Evolutionary conservation across 2,329 filamentous ascomycete genomes (phyloP).

Genomic region (Penicillium glabrum): DNA sequence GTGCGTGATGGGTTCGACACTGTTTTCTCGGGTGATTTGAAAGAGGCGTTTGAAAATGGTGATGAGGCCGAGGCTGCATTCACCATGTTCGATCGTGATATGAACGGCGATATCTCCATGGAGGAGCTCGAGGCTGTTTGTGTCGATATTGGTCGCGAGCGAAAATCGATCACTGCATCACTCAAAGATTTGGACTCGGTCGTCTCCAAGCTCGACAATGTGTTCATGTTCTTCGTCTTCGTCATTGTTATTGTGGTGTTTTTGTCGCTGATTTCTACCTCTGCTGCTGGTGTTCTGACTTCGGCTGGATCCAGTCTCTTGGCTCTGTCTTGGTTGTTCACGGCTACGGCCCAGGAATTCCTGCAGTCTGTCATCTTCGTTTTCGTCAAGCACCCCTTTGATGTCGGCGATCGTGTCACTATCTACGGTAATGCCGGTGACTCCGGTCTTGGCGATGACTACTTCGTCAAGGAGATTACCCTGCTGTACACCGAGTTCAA

Average conservation of each 20-base stretch:
- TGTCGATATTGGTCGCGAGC: constrained; percentile 90
- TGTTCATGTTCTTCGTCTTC: constrained; percentile 82
- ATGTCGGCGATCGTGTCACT: constrained; percentile 89
- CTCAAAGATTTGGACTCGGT: constrained; percentile 94
- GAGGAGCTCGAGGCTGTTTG: constrained; percentile 91
- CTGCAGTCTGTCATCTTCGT: constrained; percentile 92
- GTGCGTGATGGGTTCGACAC: constrained; percentile 72
- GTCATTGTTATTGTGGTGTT: constrained; percentile 83
- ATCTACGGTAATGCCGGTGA: constrained; percentile 87
- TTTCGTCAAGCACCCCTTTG: constrained; percentile 95
- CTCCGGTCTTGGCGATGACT: constrained; percentile 79
- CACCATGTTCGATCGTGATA: constrained; percentile 89
- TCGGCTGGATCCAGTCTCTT: constrained; percentile 86
- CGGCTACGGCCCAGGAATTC: constrained; percentile 90
- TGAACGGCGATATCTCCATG: constrained; percentile 95
- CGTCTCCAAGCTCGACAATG: constrained; percentile 82
- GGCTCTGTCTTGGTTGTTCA: constrained; percentile 88
- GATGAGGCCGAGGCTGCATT: constrained; percentile 91
- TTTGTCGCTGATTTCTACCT: constrained; percentile 83
- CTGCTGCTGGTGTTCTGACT: constrained; percentile 85
- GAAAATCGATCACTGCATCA: constrained; percentile 92
- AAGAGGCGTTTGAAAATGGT: constrained; percentile 72
- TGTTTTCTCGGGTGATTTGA: constrained; percentile 75
- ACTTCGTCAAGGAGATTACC: constrained; percentile 93
- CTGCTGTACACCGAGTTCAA: constrained; percentile 96